Base-by-base conservation (phyloP, 1,284 basidiomycete species). In the Leccinum solheimii region DNA sequence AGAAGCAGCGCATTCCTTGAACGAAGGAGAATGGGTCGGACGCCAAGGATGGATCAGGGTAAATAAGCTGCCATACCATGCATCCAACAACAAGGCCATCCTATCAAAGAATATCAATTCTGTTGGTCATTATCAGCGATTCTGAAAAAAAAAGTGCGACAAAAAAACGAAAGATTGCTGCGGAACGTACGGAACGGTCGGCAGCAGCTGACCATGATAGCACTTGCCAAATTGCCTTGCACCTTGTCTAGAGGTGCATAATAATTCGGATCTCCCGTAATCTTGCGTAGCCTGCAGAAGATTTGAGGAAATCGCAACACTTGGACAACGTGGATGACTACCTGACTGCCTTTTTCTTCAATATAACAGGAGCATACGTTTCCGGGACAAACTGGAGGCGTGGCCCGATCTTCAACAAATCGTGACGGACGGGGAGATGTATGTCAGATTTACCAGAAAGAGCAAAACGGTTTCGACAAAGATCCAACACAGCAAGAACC, bases 61-160 rank as follows among this genome's bases (percentile, higher is more conserved):
- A 30, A 26, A 34, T 27, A 54, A 50, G 14, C 14, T 50, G 14
- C 9, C 78, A 68, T 70, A 75, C 80, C 81, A 89, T 56, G 78
- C 76, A 69, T 83, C 85, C 70, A 94, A 78, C 6, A 89, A 75
- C 3, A 93, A 78, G 0, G 88, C 88, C 91, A 95, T 94, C 23
- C 83, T 81, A 66, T 95, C 91, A 48, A 81, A 83, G 0, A 83
- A 48, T 3, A 93, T 72, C 3, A 94, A 79, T 69, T 91, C 89
- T 92, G 56, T 16, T 14, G 19, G 19, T n/a, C 19, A 21, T 48
- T n/a, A 16, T 50, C 8, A 50, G 49, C 9, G 4, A 50, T n/a
- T 16, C 11, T 7, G 3, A 45, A 16, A 38, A 23, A 23, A 32
- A 32, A 10, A 4, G 8, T 5, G 38, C 38, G 38, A 40, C 16